phyloP scores from a whole-genome alignment of 2,329 filamentous ascomycete species.

The Sphaerulina populicola region DNA sequence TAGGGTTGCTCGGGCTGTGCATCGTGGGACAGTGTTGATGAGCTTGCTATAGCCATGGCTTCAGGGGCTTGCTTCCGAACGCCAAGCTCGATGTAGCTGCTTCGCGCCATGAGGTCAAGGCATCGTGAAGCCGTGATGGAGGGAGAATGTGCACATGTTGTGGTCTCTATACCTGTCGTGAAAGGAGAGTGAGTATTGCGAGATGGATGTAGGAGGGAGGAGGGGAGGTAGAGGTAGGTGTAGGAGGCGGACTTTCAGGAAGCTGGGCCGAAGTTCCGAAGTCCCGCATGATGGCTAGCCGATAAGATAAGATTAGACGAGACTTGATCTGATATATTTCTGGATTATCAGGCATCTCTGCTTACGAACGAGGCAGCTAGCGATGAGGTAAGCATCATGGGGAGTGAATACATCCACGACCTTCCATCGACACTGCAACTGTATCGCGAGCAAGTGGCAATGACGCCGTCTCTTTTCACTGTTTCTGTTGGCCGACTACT shows the following conservation, averaged over 20 bases:
- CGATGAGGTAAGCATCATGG: constrained; percentile 2
- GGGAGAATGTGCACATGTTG: neutral
- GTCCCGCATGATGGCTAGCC: no score
- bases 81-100: neutral
- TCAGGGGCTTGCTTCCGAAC: neutral
- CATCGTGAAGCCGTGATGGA: neutral
- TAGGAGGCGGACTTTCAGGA: no score
- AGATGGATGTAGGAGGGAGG: neutral
- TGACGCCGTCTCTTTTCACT: neutral
- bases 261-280: no score
- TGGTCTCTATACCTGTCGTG: neutral
- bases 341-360: neutral
- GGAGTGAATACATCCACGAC: neutral
- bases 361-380: neutral
- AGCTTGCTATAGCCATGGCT: neutral
- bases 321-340: neutral
- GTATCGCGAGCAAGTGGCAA: neutral
- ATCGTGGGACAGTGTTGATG: neutral
- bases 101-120: neutral
- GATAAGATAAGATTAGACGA: no score
- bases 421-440: constrained; percentile 5
- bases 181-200: neutral
- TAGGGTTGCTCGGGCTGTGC: neutral
- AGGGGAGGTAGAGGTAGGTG: neutral
- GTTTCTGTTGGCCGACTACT: neutral